Evolutionary conservation across 441 rosid genomes (phyloP).

Genomic region (Gossypium schwendimanii): DNA sequence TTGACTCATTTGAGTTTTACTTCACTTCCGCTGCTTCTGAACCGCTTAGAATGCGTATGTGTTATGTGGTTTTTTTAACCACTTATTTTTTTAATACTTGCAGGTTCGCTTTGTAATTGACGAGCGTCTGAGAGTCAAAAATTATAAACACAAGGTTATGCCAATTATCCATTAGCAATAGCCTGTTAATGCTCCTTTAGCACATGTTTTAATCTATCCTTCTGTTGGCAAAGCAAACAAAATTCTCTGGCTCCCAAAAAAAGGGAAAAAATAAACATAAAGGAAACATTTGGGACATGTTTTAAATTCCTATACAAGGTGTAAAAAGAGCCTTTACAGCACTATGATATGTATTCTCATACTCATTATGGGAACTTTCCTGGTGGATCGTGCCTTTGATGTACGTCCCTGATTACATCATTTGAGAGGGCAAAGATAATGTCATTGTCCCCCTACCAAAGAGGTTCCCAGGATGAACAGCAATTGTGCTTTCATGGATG

Average conservation of each 20-base stretch:
- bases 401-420: background rate
- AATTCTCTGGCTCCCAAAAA: background rate
- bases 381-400: background rate
- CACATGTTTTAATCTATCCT: background rate
- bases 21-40: background rate
- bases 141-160: slow-evolving; percentile 76
- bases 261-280: background rate
- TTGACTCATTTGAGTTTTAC: background rate
- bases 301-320: background rate
- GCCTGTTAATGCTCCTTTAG: background rate
- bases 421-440: background rate
- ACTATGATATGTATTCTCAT: background rate
- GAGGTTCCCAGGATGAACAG: background rate
- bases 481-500: background rate
- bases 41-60: background rate
- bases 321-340: background rate
- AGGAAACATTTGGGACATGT: background rate
- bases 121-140: slow-evolving; percentile 70
- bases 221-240: background rate
- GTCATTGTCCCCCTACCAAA: background rate
- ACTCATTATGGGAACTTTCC: background rate
- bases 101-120: slow-evolving; percentile 85
- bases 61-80: slow-evolving; percentile 6
- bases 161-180: background rate
- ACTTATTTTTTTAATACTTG: slow-evolving; percentile 3